Percentiles rank a stretch among this genome's conserved stretches.
Evolutionary conservation across 805 yeast species (phyloP).

Genomic region (Nakazawaea laoshanensis): DNA sequence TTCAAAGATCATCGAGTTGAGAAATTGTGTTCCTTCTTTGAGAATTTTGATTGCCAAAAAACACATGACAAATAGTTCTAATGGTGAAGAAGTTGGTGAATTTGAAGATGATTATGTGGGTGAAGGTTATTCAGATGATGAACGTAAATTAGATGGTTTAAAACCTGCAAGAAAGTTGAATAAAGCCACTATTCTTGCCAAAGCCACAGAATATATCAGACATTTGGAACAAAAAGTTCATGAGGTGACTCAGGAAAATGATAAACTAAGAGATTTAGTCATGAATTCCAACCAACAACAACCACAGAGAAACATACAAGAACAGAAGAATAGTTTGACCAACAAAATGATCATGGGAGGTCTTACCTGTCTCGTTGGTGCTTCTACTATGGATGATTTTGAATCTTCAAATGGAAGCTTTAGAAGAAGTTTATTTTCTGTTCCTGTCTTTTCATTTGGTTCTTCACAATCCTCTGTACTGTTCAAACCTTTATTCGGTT

Average conservation of each 20-base stretch:
- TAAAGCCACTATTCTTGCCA: conserved; percentile 67
- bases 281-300: conserved; percentile 2
- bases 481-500: conserved; percentile 19
- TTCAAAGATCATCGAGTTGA: conserved; percentile 52
- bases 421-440: conserved; percentile 20
- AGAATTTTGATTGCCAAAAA: conserved; percentile 32
- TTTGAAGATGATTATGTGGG: conserved; percentile 37
- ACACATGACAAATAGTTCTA: conserved; percentile 28
- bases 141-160: conserved; percentile 56
- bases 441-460: conserved; percentile 21
- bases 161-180: conserved; percentile 70
- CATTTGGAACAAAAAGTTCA: conserved; percentile 62
- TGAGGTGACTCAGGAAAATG: conserved; percentile 37
- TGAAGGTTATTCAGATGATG: conserved; percentile 49
- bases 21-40: conserved; percentile 61
- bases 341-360: conserved; percentile 55
- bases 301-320: no score
- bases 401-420: conserved; percentile 16
- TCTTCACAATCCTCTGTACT: conserved; percentile 15
- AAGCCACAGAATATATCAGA: conserved; percentile 71
- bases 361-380: conserved; percentile 55
- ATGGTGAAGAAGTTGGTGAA: conserved; percentile 27
- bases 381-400: conserved; percentile 46
- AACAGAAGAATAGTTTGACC: conserved; percentile 16
- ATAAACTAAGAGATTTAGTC: conserved; percentile 22